Percentiles rank a stretch among this genome's conserved stretches.
Conservation (phyloP, 2,329 filamentous ascomycete genomes). For the Harringtonia lauricola region DNA sequence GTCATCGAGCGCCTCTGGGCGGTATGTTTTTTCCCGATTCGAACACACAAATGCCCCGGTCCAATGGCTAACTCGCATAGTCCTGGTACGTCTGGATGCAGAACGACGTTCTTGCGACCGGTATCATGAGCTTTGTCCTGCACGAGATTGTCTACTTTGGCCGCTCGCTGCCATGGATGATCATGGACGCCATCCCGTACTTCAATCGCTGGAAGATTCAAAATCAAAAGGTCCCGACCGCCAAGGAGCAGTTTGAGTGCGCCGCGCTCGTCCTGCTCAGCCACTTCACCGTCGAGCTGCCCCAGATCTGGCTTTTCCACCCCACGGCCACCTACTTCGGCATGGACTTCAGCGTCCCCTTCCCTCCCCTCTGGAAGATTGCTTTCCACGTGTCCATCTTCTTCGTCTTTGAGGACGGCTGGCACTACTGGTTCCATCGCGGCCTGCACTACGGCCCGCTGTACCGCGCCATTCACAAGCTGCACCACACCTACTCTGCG, state of each 20-base stretch:
- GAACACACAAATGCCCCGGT: too few relatives aligned
- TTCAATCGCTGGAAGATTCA: conserved; percentile 96
- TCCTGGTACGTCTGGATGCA: conserved; percentile 98
- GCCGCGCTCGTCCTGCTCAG: conserved; percentile 84
- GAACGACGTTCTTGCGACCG: conserved; percentile 91
- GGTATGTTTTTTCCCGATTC: conserved; percentile 28
- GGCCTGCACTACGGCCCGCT: conserved; percentile 87
- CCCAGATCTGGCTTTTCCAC: conserved; percentile 99
- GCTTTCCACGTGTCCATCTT: conserved; percentile 84
- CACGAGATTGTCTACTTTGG: conserved; percentile 95
- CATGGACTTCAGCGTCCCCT: conserved; percentile 78
- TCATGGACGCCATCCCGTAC: conserved; percentile 77
- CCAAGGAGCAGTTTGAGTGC: conserved; percentile 89
- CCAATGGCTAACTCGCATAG: conserved; percentile 19
- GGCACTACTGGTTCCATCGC: conserved; percentile 97
- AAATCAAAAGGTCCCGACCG: conserved; percentile 78
- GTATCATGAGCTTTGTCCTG: conserved; percentile 94
- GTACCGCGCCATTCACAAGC: conserved; percentile 96
- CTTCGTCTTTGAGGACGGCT: conserved; percentile 91
- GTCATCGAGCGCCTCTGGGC: conserved; percentile 83
- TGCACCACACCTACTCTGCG: conserved; percentile 97
- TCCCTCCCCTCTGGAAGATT: conserved; percentile 78
- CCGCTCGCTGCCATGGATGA: conserved; percentile 78
- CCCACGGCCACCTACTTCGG: conserved; percentile 89
- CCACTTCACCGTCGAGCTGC: conserved; percentile 96